These are phyloP conservation scores for Adansonia digitata DNA, from an alignment of 345 rosid genomes.

Conservation along the genomic window DNA sequence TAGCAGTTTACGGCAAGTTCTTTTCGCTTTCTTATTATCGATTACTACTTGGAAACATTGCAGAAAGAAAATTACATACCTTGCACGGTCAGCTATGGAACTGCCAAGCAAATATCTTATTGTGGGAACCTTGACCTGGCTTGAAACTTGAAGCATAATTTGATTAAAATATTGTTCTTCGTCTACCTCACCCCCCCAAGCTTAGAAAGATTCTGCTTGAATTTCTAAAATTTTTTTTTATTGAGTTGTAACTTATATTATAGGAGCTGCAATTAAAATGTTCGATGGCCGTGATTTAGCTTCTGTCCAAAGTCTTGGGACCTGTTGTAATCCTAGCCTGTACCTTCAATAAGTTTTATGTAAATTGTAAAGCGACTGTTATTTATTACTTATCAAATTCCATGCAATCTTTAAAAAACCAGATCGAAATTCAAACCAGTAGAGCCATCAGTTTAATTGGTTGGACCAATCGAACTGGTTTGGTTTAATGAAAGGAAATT, in stretches of 20 bases:
- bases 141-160: slow-evolving; percentile 33
- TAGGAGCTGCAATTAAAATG: background rate
- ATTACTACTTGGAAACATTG: background rate
- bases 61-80: slow-evolving; percentile 67
- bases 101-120: slow-evolving; percentile 66
- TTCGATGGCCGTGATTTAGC: background rate
- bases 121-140: slow-evolving; percentile 76
- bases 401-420: no score
- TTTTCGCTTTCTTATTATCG: background rate
- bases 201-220: background rate
- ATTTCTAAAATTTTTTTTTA: background rate
- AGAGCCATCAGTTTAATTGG: no score
- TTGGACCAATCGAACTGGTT: no score
- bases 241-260: background rate
- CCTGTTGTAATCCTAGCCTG: background rate
- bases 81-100: slow-evolving; percentile 63
- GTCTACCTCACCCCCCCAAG: background rate
- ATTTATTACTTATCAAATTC: no score
- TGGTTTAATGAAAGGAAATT: no score
- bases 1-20: no score
- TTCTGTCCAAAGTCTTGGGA: background rate
- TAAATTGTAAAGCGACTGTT: no score
- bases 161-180: background rate
- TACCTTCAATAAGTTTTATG: background rate
- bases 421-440: no score